phyloP scores from a whole-genome alignment of 129 eudicot genomes.

The Deinandra increscens region DNA sequence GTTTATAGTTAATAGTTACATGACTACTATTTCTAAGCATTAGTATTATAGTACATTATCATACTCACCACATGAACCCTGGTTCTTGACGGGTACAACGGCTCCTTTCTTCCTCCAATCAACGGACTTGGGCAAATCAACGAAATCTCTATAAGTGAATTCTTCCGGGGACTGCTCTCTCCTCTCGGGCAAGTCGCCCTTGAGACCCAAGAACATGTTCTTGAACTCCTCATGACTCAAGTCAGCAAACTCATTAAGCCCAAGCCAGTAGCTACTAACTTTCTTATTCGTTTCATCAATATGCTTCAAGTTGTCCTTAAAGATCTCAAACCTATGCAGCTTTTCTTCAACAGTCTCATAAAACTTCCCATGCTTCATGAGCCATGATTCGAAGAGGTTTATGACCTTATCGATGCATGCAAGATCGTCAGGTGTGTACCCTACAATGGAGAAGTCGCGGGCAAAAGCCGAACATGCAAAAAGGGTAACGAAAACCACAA shows the following conservation, averaged over 20 bases:
- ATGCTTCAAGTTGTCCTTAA: slow-evolving; percentile 82
- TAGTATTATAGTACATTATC: neutral
- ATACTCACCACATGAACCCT: slow-evolving; percentile 82
- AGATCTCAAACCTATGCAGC: slow-evolving; percentile 87
- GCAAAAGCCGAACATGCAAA: slow-evolving; percentile 40
- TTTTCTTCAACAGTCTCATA: slow-evolving; percentile 74
- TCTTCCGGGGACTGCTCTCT: slow-evolving; percentile 44
- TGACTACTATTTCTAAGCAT: no score
- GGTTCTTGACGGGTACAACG: slow-evolving; percentile 80
- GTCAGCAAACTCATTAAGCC: slow-evolving; percentile 86
- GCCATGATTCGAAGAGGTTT: slow-evolving; percentile 79
- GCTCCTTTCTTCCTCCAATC: slow-evolving; percentile 99
- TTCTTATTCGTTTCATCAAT: slow-evolving; percentile 83
- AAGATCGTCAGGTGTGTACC: slow-evolving; percentile 74
- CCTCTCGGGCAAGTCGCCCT: slow-evolving; percentile 43
- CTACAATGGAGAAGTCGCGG: slow-evolving; percentile 71
- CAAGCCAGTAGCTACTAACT: slow-evolving; percentile 77
- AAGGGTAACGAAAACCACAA: slow-evolving; percentile 31
- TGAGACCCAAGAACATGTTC: slow-evolving; percentile 69
- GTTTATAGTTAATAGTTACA: no score
- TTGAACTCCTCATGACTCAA: slow-evolving; percentile 91
- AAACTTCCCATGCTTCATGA: slow-evolving; percentile 58
- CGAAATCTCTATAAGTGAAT: slow-evolving; percentile 55
- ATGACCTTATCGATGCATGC: slow-evolving; percentile 58
- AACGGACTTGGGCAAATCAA: slow-evolving; percentile 69